Evolutionary conservation across 345 rosid genomes (phyloP).

Genomic region (Eucalyptus curtisii): DNA sequence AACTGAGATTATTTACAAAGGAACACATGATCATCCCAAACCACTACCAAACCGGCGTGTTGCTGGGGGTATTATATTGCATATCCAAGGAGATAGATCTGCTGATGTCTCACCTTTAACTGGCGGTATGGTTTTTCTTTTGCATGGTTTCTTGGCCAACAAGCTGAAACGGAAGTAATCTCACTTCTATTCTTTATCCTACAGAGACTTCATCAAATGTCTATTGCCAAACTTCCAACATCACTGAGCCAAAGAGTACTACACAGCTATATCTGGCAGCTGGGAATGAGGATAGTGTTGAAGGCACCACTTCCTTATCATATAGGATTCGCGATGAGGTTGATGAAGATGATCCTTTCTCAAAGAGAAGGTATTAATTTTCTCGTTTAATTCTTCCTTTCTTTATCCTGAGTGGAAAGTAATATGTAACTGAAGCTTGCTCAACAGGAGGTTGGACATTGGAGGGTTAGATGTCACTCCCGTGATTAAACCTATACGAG

Average conservation of each 20-base stretch:
- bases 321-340: slow-evolving; percentile 24
- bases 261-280: slow-evolving; percentile 41
- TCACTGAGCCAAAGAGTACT: slow-evolving; percentile 34
- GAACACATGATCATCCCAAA: slow-evolving; percentile 94
- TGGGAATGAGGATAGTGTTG: slow-evolving; percentile 46
- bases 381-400: neutral
- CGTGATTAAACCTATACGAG: slow-evolving; percentile 90
- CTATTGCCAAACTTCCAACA: slow-evolving; percentile 32
- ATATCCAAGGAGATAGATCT: slow-evolving; percentile 63
- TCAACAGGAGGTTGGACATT: slow-evolving; percentile 68
- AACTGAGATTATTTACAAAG: slow-evolving; percentile 88
- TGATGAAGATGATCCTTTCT: slow-evolving; percentile 69
- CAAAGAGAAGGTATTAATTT: slow-evolving; percentile 67
- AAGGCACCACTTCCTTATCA: slow-evolving; percentile 11
- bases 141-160: neutral
- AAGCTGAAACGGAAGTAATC: neutral
- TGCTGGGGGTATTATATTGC: slow-evolving; percentile 45
- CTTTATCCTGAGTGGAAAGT: neutral
- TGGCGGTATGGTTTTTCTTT: slow-evolving; percentile 30
- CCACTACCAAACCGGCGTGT: slow-evolving; percentile 81
- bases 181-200: slow-evolving; percentile 1
- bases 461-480: slow-evolving; percentile 71
- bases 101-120: slow-evolving; percentile 35
- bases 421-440: neutral
- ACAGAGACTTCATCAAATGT: slow-evolving; percentile 50